Base-by-base conservation (phyloP, 2,329 filamentous ascomycete genomes). In the Aurifilum marmelostoma region DNA sequence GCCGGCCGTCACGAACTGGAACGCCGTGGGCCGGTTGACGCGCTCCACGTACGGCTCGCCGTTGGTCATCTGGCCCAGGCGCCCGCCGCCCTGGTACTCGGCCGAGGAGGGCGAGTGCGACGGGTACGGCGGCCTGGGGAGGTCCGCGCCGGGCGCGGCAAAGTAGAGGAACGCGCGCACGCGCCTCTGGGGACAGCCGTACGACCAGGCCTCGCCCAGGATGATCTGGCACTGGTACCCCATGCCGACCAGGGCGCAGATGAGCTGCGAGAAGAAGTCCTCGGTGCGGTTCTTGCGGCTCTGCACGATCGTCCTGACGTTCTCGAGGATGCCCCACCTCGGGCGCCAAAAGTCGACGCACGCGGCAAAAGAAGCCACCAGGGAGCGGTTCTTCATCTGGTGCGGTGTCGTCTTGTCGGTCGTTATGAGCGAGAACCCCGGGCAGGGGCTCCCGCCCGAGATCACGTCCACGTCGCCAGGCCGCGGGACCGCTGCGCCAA, bases 341-440 rank as follows among this genome's bases (percentile, higher is more conserved):
- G 93, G 92, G 0, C 90, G 85, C 72, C 92, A 94, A 0, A 93
- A 79, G 71, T 97, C 92, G 1, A 95, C 82, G 69, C 86, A 92
- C 0, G 92, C 88, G 0, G 89, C 89, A 50, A 95, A 92, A 0
- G 91, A 91, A 0, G 91, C 92, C 0, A 96, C 86, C 39, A 96
- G 86, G 0, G 92, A 94, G 43, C 91, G 91, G 75, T 96, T 93
- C 69, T 88, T 87, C 7, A 88, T 78, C 11, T 91, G 90, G 4
- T 80, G 66, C 0, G 81, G 75, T 1, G 85, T 89, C 0, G 82
- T 80, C 73, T 84, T 88, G 73, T 89, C 78, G 0, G 73, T 73
- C 6, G 94, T 94, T 0, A 92, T 77, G 0, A 73, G 66, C 0
- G 91, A 94, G 74, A 93, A 96, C 0, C 91, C 92, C 21, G 90